Conservation (phyloP, 768 basidiomycete genomes). For the Lyophyllum shimeji region DNA sequence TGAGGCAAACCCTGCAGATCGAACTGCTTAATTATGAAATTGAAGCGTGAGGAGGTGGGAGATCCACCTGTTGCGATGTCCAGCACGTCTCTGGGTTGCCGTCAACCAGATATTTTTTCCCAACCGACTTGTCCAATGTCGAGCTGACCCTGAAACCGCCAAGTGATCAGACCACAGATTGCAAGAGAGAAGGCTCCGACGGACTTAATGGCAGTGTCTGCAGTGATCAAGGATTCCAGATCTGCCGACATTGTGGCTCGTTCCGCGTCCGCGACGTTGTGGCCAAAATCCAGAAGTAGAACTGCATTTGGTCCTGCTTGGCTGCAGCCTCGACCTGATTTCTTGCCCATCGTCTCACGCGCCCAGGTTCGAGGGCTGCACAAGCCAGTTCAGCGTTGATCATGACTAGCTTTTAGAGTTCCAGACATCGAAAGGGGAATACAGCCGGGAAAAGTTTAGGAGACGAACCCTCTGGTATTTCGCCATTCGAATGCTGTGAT, state of each 20-base stretch:
- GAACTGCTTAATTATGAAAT: neutral
- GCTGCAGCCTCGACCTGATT: slow-evolving; percentile 5
- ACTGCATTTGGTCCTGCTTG: slow-evolving; percentile 11
- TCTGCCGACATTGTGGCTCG: slow-evolving; percentile 18
- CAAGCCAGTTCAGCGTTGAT: no score
- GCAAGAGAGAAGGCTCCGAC: slow-evolving; percentile 12
- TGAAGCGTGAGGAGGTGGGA: neutral
- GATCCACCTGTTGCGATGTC: slow-evolving; percentile 72
- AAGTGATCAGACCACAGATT: slow-evolving; percentile 7
- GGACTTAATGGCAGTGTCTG: slow-evolving; percentile 53
- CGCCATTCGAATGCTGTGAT: neutral
- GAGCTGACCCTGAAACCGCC: slow-evolving; percentile 68
- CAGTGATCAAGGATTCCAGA: slow-evolving; percentile 38
- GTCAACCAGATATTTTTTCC: slow-evolving; percentile 71
- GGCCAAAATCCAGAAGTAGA: slow-evolving; percentile 4
- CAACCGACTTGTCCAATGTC: slow-evolving; percentile 69
- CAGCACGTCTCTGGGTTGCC: slow-evolving; percentile 78
- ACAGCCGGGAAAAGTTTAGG: no score
- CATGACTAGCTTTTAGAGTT: no score
- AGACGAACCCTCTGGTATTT: no score
- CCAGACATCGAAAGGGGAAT: no score
- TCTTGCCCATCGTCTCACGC: no score
- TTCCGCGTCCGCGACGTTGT: slow-evolving; percentile 4
- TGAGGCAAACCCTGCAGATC: slow-evolving; percentile 70
- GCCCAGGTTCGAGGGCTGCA: no score